Evolutionary conservation across 2,329 filamentous ascomycete species (phyloP).

Genomic region (Colletotrichum sp.): DNA sequence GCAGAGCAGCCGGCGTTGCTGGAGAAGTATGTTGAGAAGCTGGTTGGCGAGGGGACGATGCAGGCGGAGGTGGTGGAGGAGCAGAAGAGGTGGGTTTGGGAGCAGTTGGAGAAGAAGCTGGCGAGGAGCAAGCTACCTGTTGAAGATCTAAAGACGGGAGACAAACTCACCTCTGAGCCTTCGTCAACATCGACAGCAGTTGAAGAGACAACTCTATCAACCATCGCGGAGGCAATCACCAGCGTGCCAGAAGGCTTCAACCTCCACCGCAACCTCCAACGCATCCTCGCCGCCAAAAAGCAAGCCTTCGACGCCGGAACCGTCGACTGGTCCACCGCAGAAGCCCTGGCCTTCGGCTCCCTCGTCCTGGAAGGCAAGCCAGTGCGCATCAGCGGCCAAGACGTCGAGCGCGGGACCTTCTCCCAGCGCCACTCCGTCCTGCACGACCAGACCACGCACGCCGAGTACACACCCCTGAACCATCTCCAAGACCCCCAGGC

Average conservation of each 20-base stretch:
- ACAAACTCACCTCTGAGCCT: slow-evolving; percentile 55
- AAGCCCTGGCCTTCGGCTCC: slow-evolving; percentile 92
- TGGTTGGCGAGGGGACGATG: slow-evolving; percentile 90
- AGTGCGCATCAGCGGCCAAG: slow-evolving; percentile 95
- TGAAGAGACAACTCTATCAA: slow-evolving; percentile 71
- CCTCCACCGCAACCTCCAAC: slow-evolving; percentile 93
- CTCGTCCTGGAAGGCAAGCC: slow-evolving; percentile 93
- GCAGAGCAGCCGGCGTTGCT: slow-evolving; percentile 81
- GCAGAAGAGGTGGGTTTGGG: slow-evolving; percentile 99
- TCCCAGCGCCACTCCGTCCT: slow-evolving; percentile 96
- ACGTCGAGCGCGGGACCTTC: slow-evolving; percentile 99
- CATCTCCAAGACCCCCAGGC: slow-evolving; percentile 82
- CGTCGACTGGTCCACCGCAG: slow-evolving; percentile 97
- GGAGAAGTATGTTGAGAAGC: slow-evolving; percentile 88
- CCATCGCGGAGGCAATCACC: slow-evolving; percentile 83
- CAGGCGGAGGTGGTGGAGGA: slow-evolving; percentile 97
- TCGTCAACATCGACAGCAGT: slow-evolving; percentile 74
- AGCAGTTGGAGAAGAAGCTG: slow-evolving; percentile 97
- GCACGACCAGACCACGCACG: slow-evolving; percentile 94
- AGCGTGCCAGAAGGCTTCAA: slow-evolving; percentile 82
- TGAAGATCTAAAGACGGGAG: slow-evolving; percentile 62
- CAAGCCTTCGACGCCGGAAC: slow-evolving; percentile 91
- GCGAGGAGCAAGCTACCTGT: slow-evolving; percentile 93
- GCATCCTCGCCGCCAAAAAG: slow-evolving; percentile 85
- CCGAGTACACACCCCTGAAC: slow-evolving; percentile 90